Evolutionary conservation across 2,329 filamentous ascomycete species (phyloP).

Genomic region (Trichoderma sp.): DNA sequence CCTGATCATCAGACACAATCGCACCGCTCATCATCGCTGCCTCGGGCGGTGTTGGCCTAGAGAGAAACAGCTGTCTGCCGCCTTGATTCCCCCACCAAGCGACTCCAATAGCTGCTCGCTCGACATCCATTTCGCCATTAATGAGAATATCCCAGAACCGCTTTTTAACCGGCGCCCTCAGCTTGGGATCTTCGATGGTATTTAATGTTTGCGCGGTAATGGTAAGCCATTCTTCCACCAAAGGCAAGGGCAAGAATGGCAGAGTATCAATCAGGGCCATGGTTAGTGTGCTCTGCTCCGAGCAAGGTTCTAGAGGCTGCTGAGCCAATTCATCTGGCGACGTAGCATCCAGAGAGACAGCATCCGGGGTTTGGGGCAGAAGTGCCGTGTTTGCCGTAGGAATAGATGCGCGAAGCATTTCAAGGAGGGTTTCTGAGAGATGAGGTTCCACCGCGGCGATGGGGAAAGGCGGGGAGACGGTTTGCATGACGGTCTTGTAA

Average conservation of each 20-base stretch:
- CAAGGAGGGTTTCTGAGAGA: constrained; percentile 78
- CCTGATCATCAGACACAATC: constrained; percentile 41
- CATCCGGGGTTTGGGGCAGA: constrained; percentile 43
- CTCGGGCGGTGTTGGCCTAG: constrained; percentile 32
- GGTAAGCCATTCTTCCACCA: constrained; percentile 81
- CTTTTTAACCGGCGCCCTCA: constrained; percentile 68
- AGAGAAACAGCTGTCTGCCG: constrained; percentile 56
- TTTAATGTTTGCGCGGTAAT: constrained; percentile 70
- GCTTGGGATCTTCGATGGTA: constrained; percentile 60
- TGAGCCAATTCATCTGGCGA: constrained; percentile 38
- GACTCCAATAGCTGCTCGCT: constrained; percentile 76
- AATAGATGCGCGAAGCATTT: constrained; percentile 69
- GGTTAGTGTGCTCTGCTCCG: constrained; percentile 77
- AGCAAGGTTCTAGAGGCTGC: constrained; percentile 51
- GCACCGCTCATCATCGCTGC: constrained; percentile 61
- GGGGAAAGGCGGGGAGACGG: constrained; percentile 78
- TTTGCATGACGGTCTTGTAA: constrained; percentile 81
- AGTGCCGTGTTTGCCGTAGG: constrained; percentile 54
- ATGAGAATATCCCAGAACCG: constrained; percentile 80
- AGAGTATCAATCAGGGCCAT: constrained; percentile 80
- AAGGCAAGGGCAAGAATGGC: constrained; percentile 69
- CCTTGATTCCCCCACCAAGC: constrained; percentile 78
- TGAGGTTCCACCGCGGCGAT: constrained; percentile 73
- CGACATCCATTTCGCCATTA: constrained; percentile 85
- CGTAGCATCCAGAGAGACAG: constrained; percentile 39